phyloP scores from a whole-genome alignment of 2,329 filamentous ascomycete species.

The Didymella pinodella region DNA sequence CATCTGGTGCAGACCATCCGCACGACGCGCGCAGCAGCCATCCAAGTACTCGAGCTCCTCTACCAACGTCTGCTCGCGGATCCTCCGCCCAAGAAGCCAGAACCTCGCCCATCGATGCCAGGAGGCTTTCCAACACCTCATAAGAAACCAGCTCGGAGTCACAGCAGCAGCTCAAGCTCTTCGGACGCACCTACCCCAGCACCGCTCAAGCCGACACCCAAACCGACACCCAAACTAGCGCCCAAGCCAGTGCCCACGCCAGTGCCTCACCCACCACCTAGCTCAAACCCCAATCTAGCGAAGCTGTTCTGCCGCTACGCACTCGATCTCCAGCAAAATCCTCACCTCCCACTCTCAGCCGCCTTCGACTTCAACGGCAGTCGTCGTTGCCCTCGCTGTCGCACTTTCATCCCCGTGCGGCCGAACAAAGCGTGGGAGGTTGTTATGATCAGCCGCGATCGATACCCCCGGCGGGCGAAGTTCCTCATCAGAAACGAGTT shows the following conservation, averaged over 20 bases:
- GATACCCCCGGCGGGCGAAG: slow-evolving; percentile 19
- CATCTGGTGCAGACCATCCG: slow-evolving; percentile 40
- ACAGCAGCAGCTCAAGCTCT: slow-evolving; percentile 14
- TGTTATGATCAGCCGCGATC: slow-evolving; percentile 20
- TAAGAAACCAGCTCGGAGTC: slow-evolving; percentile 7
- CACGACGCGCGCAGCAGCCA: slow-evolving; percentile 35
- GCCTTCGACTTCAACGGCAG: slow-evolving; percentile 35
- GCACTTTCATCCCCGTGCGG: slow-evolving; percentile 28
- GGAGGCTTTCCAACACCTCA: slow-evolving; percentile 28
- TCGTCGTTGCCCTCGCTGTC: slow-evolving; percentile 42
- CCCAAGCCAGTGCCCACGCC: not conserved
- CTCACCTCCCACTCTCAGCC: slow-evolving; percentile 32
- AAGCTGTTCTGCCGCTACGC: slow-evolving; percentile 46
- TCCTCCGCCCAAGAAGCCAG: slow-evolving; percentile 12
- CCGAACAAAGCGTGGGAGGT: slow-evolving; percentile 45
- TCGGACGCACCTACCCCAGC: not conserved
- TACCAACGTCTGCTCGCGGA: slow-evolving; percentile 39
- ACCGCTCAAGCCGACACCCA: slow-evolving; percentile 5
- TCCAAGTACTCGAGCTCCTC: slow-evolving; percentile 40
- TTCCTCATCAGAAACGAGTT: slow-evolving; percentile 43
- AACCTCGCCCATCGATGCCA: slow-evolving; percentile 24
- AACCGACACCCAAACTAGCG: slow-evolving; percentile 9
- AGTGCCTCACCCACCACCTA: slow-evolving; percentile 9
- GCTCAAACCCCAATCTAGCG: slow-evolving; percentile 11
- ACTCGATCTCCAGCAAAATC: slow-evolving; percentile 38